phyloP scores from a whole-genome alignment of 192 early-diverging fungal genomes.

The Podila horticola region DNA sequence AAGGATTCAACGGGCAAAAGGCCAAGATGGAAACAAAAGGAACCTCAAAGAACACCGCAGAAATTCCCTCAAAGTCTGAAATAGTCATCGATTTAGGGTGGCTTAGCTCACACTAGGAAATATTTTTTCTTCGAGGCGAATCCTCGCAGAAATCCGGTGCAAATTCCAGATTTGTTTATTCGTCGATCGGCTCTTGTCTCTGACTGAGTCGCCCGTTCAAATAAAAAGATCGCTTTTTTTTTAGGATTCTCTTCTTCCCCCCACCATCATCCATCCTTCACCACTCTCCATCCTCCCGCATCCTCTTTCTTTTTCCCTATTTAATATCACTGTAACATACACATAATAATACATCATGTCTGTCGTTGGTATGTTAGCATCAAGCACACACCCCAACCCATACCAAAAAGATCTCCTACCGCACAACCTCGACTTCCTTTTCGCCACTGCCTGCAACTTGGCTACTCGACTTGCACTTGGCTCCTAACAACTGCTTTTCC shows the following conservation, averaged over 20 bases:
- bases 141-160: too few relatives aligned
- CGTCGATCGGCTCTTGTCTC: background rate
- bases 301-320: slow-evolving; percentile 8
- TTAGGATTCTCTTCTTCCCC: background rate
- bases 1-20: too few relatives aligned
- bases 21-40: too few relatives aligned
- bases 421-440: background rate
- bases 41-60: too few relatives aligned
- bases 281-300: background rate
- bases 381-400: background rate
- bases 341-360: slow-evolving; percentile 30
- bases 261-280: background rate
- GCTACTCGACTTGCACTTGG: slow-evolving; percentile 1
- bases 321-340: background rate
- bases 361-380: slow-evolving; percentile 43
- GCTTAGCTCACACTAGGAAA: too few relatives aligned
- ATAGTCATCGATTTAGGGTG: too few relatives aligned
- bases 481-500: background rate
- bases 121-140: too few relatives aligned
- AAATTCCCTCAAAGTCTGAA: too few relatives aligned
- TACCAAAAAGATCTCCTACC: background rate
- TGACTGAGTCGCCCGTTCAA: background rate
- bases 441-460: background rate
- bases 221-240: slow-evolving; percentile 1
- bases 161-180: too few relatives aligned